phyloP scores from a whole-genome alignment of 441 rosid species.

The Capsella rubella region DNA sequence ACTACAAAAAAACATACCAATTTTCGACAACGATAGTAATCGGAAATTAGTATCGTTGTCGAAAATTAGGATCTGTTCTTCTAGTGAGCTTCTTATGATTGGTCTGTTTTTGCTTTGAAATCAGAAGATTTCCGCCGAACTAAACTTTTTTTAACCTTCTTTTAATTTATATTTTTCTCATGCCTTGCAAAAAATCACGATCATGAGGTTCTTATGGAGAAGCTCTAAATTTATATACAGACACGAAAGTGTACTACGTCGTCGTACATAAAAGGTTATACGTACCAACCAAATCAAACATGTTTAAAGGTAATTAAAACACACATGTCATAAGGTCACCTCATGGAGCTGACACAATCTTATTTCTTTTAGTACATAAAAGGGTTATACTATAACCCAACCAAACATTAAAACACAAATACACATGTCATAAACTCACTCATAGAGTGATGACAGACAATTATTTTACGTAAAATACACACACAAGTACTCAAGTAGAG shows the following conservation, averaged over 20 bases:
- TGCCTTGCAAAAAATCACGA: too few species aligned
- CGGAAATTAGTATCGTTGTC: too few species aligned
- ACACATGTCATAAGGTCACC: conserved; percentile 11
- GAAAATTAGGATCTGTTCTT: too few species aligned
- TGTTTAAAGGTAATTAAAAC: background rate
- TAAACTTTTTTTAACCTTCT: too few species aligned
- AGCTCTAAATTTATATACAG: background rate
- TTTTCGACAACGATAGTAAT: too few species aligned
- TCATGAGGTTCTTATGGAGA: background rate
- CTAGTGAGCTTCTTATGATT: too few species aligned
- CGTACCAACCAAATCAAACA: background rate
- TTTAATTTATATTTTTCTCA: too few species aligned
- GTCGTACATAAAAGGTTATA: background rate
- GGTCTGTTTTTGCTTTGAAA: too few species aligned
- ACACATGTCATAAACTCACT: background rate
- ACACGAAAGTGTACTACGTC: background rate
- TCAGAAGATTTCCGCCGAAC: too few species aligned
- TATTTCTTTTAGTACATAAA: background rate
- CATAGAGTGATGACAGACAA: background rate
- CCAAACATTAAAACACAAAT: background rate
- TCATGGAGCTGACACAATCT: background rate
- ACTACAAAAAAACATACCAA: too few species aligned
- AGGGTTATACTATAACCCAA: background rate
- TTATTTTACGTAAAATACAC: conserved; percentile 10
- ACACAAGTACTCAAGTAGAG: background rate